Evolutionary conservation across 345 rosid species (phyloP), one percentile per base, ranked within the genome.

Genomic region (Citrus glauca): DNA sequence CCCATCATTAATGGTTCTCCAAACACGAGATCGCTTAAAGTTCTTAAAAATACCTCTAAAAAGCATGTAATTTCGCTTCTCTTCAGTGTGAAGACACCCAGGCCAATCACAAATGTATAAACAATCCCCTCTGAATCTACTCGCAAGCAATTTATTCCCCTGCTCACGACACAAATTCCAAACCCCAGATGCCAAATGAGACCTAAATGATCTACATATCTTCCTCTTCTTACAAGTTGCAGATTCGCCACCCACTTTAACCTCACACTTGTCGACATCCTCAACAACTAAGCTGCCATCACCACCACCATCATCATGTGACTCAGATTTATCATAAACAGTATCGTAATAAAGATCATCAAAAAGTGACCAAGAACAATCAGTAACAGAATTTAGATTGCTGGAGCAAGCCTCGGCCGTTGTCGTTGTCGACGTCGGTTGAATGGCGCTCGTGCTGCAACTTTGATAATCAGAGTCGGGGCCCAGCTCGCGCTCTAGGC

Each of bases 51-150:
- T 66, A 6, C 98, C 98, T 25, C 99, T 84, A 82, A 96, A 96
- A 35, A 96, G 87, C 98, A 89, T 96, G 87, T 94, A 96, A 45
- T 84, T 90, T 38, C 98, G 88, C 86, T 91, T 94, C 87, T 91
- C 97, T 73, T 92, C 95, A 0, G 79, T 72, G 82, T 96, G 99
- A 55, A 86, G 79, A 48, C 98, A 94, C 0, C 99, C 99, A 0
- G 99, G 99, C 99, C 98, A 91, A 72, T 96, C 93, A 61, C 95
- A 94, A 1, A 96, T 82, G 85, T 96, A 96, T 27, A 96, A 73
- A 77, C 87, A 89, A 81, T 96, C 98, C 3, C 92, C 92, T 2
- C 99, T 89, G 72, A 96, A 94, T 38, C 99, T 86, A 81, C 99
- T 92, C 7, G 98, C 98, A 0, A 96, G 86, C 7, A 96, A 83